Base-by-base conservation (phyloP, 768 basidiomycete genomes). In the Tylopilus vinaceipallidus region DNA sequence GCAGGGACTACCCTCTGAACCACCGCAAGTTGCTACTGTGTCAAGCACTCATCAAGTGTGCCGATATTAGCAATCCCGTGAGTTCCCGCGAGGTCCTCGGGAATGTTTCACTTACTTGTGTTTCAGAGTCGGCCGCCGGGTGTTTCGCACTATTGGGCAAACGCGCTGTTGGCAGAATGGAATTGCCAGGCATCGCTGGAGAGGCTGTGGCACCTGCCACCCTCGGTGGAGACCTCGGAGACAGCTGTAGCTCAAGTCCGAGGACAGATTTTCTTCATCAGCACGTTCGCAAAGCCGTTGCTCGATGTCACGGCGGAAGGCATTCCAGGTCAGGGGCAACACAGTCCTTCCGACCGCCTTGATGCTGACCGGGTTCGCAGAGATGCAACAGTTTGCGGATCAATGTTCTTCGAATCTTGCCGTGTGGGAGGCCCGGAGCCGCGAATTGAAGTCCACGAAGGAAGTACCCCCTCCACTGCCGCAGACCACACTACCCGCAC, bases 1-100 rank as follows among this genome's bases (percentile, higher is more conserved):
- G 76, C 19, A 56, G 64, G 12, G 68, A 68, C 19, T 64, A 59
- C 16, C 62, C 75, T 10, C 59, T 79, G 37, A 70, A 71, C 44
- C 63, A 71, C 56, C 78, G 83, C 46, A 77, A 87, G 57, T 73
- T 88, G 22, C 69, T 95, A 45, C 68, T 93, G 20, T 95, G 91
- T 64, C 93, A 98, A 61, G 88, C 89, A 3, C 72, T 99, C 44
- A 84, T 99, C 66, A 98, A 99, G 70, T 97, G 95, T 62, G 94
- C 95, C 16, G 97, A 99, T 71, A 98, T 99, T 62, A 94, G 91
- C 65, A 99, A 99, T 67, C 95, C 97, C 14, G 94, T 97, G 65
- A 56, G 94, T 81, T 16, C 26, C 41, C 13, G 29, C 10, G 19
- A 40, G 6, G 11, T 34, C 33, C 24, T 49, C 11, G 23, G 20